Evolutionary conservation across 257 asterid species (phyloP).

Genomic region (Salvia hispanica): DNA sequence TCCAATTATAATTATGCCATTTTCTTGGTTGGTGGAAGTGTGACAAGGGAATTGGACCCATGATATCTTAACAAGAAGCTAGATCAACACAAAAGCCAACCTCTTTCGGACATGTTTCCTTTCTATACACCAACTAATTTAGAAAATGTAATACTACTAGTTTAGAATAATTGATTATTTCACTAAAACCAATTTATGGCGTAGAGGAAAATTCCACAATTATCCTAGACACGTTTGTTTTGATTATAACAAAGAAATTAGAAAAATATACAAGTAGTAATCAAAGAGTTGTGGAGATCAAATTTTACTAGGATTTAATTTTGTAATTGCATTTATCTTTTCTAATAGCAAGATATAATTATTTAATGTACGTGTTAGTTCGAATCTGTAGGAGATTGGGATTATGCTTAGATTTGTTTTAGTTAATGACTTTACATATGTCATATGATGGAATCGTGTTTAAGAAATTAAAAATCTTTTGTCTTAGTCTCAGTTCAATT

Average conservation of each 20-base stretch:
- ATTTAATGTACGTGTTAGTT: neutral
- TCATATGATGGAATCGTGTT: neutral
- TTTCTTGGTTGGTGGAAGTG: constrained; percentile 52
- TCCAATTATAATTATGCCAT: neutral
- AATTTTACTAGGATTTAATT: too few species aligned
- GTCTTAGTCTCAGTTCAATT: neutral
- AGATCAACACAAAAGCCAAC: constrained; percentile 6
- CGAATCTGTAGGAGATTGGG: neutral
- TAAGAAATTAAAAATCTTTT: constrained; percentile 16
- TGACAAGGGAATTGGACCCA: constrained; percentile 49
- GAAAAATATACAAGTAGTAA: neutral
- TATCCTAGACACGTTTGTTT: neutral
- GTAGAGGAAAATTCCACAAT: neutral
- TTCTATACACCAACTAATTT: constrained; percentile 18
- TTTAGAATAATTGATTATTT: neutral
- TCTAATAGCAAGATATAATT: neutral
- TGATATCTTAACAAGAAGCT: constrained; percentile 19
- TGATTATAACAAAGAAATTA: neutral
- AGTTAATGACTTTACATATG: neutral
- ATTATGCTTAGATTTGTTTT: neutral
- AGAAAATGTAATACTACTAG: neutral
- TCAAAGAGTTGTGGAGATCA: neutral
- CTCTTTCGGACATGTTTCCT: constrained; percentile 16
- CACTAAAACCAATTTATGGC: neutral
- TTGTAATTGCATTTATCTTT: neutral